Percentiles rank a stretch among this genome's conserved stretches.
phyloP scores from a whole-genome alignment of 306 rosid genomes.

The Malus fusca region DNA sequence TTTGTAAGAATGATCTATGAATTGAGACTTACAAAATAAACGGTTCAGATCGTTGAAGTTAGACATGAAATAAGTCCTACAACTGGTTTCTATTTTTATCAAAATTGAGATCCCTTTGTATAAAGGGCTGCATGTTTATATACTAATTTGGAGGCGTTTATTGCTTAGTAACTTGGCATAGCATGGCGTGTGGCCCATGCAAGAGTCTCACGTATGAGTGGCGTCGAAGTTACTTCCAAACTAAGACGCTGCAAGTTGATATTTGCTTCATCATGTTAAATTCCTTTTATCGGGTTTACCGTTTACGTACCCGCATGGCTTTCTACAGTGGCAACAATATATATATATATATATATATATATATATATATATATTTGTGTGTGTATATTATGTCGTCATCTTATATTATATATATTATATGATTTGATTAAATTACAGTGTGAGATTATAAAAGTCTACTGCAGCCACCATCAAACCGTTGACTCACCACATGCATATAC shows the following conservation, averaged over 20 bases:
- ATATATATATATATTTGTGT: too few species aligned
- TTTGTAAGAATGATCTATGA: too few species aligned
- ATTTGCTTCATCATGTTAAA: constrained; percentile 9
- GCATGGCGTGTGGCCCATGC: constrained; percentile 21
- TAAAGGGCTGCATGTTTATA: too few species aligned
- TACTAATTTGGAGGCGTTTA: not conserved
- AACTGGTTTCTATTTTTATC: too few species aligned
- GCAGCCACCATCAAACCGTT: constrained; percentile 19
- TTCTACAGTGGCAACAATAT: not conserved
- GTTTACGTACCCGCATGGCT: not conserved
- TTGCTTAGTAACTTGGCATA: constrained; percentile 3
- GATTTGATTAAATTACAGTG: not conserved
- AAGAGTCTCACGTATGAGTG: constrained; percentile 29
- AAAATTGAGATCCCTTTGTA: too few species aligned
- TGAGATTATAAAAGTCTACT: not conserved
- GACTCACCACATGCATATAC: constrained; percentile 29
- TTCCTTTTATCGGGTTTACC: not conserved
- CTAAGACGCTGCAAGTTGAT: constrained; percentile 32
- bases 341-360: too few species aligned
- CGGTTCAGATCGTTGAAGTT: too few species aligned
- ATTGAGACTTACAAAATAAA: too few species aligned
- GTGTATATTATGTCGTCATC: too few species aligned
- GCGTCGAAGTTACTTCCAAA: constrained; percentile 35
- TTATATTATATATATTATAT: not conserved
- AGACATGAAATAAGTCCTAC: too few species aligned